Percentiles rank a stretch among this genome's conserved stretches.
Conservation (phyloP, 2,329 filamentous ascomycete species). For the Leptographium procerum region DNA sequence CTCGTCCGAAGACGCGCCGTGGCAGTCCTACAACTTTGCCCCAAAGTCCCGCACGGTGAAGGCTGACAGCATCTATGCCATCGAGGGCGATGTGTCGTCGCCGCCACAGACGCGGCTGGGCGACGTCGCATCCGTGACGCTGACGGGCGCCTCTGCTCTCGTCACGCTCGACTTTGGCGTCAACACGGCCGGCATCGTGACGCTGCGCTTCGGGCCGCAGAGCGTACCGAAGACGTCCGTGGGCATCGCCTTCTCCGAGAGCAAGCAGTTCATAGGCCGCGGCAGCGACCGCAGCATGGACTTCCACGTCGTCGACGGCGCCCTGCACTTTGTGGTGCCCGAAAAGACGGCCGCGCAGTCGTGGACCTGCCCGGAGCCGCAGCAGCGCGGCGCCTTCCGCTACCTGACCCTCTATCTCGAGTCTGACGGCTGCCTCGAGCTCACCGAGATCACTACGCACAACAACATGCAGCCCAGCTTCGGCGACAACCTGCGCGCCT, state of each 20-base stretch:
- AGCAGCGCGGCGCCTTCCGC: slow-evolving; percentile 37
- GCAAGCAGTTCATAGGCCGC: not conserved
- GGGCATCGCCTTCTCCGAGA: not conserved
- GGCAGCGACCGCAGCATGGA: slow-evolving; percentile 8
- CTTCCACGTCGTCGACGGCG: slow-evolving; percentile 31
- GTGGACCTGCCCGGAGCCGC: slow-evolving; percentile 20
- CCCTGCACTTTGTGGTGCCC: slow-evolving; percentile 29
- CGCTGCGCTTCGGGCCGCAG: not conserved
- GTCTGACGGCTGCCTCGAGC: not conserved
- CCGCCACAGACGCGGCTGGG: not conserved
- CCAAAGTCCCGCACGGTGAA: not conserved
- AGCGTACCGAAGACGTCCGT: not conserved
- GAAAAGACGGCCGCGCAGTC: slow-evolving; percentile 19
- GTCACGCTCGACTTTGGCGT: not conserved
- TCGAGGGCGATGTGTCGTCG: not conserved
- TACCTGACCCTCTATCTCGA: slow-evolving; percentile 34
- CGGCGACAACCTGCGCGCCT: slow-evolving; percentile 33
- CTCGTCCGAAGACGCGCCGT: not conserved
- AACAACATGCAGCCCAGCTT: slow-evolving; percentile 25
- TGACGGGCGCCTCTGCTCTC: not conserved
- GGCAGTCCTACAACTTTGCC: not conserved
- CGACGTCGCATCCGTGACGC: not conserved
- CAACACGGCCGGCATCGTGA: not conserved
- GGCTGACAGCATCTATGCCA: not conserved
- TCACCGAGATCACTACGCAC: slow-evolving; percentile 17